Conservation (phyloP, 2,329 filamentous ascomycete species). For the Beauveria bassiana region DNA sequence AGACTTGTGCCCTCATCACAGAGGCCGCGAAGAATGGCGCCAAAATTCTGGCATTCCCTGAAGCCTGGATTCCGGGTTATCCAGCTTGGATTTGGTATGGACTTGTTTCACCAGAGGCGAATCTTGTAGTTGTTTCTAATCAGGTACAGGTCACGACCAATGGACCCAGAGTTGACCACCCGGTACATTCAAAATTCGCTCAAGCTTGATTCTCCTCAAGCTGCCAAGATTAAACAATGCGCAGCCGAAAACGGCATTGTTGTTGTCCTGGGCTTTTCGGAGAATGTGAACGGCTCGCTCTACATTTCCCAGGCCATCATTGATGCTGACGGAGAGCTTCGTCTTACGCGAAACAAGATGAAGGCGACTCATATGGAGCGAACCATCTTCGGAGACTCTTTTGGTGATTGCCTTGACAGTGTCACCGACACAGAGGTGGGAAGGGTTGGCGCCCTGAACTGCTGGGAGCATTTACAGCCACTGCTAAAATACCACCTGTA, state of each 20-base stretch:
- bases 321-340: constrained; percentile 30
- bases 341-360: constrained; percentile 37
- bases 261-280: constrained; percentile 37
- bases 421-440: constrained; percentile 33
- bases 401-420: constrained; percentile 28
- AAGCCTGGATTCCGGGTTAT: constrained; percentile 47
- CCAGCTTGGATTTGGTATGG: constrained; percentile 34
- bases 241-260: constrained; percentile 30
- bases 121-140: background rate
- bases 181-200: constrained; percentile 34
- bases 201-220: constrained; percentile 31
- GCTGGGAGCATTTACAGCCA: constrained; percentile 45
- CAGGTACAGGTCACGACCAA: background rate
- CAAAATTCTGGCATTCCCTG: constrained; percentile 46
- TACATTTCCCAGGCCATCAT: constrained; percentile 42
- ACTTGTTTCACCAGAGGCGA: background rate
- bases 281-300: constrained; percentile 28
- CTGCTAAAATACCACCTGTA: constrained; percentile 40
- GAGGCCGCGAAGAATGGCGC: constrained; percentile 33
- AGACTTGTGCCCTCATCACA: constrained; percentile 9
- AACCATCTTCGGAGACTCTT: constrained; percentile 40
- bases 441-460: constrained; percentile 37
- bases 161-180: background rate
- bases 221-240: constrained; percentile 26
- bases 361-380: constrained; percentile 48